Base-by-base conservation (phyloP, 306 rosid species). In the Prunus davidiana region DNA sequence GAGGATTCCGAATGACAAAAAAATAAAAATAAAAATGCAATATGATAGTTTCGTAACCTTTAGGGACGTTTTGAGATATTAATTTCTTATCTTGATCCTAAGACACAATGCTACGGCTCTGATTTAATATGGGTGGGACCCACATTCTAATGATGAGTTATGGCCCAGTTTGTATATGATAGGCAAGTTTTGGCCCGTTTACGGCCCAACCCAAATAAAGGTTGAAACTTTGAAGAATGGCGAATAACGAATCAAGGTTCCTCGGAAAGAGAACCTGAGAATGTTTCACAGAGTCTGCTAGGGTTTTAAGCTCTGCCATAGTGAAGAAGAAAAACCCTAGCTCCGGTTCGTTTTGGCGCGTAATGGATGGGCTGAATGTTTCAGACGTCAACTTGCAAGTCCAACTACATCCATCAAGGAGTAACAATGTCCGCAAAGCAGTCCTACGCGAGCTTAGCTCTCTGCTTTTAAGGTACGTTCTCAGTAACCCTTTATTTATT, bases 351-450 rank as follows among this genome's bases (percentile, higher is more conserved):
- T 2, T 64, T 64, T 4, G 25, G 19, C 11, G n/a, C 46, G 52
- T n/a, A 64, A 93, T 95, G 97, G 96, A 92, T 76, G 86, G 96
- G 13, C 79, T 95, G 61, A 89, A 87, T 83, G 90, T 95, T 13
- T 87, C 99, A 2, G 86, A 91, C 75, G 78, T 92, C 3, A 83
- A 87, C 69, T 45, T 95, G 80, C 71, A 80, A 3, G 84, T 92
- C 1, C 75, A 82, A 71, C 32, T 95, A 52, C 93, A 90, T 71
- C 98, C 99, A 25, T 91, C 97, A 0, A 84, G 85, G 67, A 73
- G 83, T 74, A 81, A 64, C 3, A 79, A 85, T 20, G 88, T 88
- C 68, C 71, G 81, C 58, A 12, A 14, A 19, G 77, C 58, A 60
- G 27, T 58, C 51, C 77, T 60, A n/a, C 68, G 34, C 27, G 47